These are phyloP conservation scores for Metroxylon sagu DNA, from an alignment of 176 grass and related monocot genomes.

Conservation along the genomic window DNA sequence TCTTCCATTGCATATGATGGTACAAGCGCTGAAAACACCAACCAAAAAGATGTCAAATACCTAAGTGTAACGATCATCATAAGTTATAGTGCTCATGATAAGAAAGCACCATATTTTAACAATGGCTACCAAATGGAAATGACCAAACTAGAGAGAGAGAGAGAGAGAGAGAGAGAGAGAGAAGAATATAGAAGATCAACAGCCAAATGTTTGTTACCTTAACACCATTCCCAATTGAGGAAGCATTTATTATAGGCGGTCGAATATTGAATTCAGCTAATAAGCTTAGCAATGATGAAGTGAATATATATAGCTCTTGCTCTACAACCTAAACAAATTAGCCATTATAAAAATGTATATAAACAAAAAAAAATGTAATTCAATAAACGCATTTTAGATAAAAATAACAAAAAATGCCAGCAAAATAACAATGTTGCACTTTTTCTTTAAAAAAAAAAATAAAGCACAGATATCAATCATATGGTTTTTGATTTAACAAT, in stretches of 20 bases:
- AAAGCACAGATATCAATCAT: too few species aligned
- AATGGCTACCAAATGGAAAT: too few species aligned
- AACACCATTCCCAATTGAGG: slow-evolving; percentile 51
- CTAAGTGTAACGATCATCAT: slow-evolving; percentile 1
- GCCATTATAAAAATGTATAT: slow-evolving; percentile 11
- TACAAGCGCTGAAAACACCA: slow-evolving; percentile 64
- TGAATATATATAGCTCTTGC: slow-evolving; percentile 82
- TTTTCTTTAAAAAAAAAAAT: too few species aligned
- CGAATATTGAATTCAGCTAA: slow-evolving; percentile 68
- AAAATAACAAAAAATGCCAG: neutral
- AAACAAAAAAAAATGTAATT: slow-evolving; percentile 1
- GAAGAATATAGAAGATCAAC: too few species aligned
- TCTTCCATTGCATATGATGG: slow-evolving; percentile 82
- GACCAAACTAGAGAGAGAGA: too few species aligned
- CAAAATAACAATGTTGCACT: too few species aligned
- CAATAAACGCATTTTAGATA: neutral
- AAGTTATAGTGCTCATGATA: too few species aligned
- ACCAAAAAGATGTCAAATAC: slow-evolving; percentile 8
- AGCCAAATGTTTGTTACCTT: slow-evolving; percentile 37
- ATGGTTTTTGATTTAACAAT: too few species aligned
- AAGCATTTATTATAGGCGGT: slow-evolving; percentile 67
- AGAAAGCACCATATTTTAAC: too few species aligned
- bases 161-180: too few species aligned
- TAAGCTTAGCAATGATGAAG: slow-evolving; percentile 84
- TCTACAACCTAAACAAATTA: slow-evolving; percentile 57